Conservation (phyloP, 805 yeast species). For the Saturnispora bothae region DNA sequence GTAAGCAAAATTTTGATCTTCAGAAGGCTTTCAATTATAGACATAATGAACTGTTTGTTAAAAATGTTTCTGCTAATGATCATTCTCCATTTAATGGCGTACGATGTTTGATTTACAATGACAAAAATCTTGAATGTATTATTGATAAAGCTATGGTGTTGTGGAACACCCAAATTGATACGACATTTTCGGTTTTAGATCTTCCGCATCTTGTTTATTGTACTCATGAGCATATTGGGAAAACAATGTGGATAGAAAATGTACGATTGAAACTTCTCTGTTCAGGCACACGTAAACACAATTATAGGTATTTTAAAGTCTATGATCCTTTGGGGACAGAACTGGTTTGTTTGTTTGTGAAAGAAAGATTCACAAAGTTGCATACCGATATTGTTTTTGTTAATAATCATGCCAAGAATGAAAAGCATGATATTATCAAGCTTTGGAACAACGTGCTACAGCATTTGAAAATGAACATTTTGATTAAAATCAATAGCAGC, state of each 20-base stretch:
- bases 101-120: neutral
- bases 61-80: too few species aligned
- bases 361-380: neutral
- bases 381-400: slow-evolving; percentile 1
- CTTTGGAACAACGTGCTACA: slow-evolving; percentile 1
- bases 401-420: neutral
- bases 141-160: slow-evolving; percentile 2
- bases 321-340: neutral
- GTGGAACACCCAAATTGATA: slow-evolving; percentile 1
- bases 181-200: neutral
- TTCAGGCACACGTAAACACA: neutral
- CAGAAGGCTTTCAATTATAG: too few species aligned
- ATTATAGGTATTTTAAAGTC: neutral
- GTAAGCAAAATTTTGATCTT: too few species aligned
- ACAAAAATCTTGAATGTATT: neutral
- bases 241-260: slow-evolving; percentile 6
- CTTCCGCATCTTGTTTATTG: neutral
- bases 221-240: slow-evolving; percentile 6
- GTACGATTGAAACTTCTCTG: slow-evolving; percentile 2
- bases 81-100: neutral
- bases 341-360: neutral
- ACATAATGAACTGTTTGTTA: too few species aligned
- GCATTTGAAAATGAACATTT: slow-evolving; percentile 4
- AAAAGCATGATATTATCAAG: neutral
- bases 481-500: neutral